Evolutionary conservation across 257 asterid genomes (phyloP).

Genomic region (Nicotiana paniculata): DNA sequence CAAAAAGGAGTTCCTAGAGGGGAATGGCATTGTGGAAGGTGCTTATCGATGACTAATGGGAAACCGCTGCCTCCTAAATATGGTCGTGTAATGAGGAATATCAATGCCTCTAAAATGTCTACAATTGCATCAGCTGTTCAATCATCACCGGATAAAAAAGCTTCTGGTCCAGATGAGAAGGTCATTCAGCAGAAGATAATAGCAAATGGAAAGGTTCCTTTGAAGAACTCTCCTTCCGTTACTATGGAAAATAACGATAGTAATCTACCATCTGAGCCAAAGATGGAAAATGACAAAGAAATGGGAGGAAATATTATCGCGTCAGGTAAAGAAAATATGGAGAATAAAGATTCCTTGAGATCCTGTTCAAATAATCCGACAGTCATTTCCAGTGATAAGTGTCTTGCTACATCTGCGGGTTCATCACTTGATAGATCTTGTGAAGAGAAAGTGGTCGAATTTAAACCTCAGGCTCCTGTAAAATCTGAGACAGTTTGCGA

Average conservation of each 20-base stretch:
- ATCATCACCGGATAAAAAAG: conserved; percentile 39
- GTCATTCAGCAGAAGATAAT: conserved; percentile 31
- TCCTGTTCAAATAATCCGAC: conserved; percentile 26
- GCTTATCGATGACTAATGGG: conserved; percentile 82
- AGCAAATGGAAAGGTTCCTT: conserved; percentile 40
- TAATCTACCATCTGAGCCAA: conserved; percentile 28
- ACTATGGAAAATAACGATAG: conserved; percentile 21
- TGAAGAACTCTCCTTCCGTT: conserved; percentile 33
- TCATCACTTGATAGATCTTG: conserved; percentile 20
- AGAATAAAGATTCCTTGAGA: conserved; percentile 31
- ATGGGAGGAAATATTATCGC: conserved; percentile 30
- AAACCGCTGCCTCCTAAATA: conserved; percentile 95
- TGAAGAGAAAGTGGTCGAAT: conserved; percentile 31
- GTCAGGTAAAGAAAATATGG: conserved; percentile 30
- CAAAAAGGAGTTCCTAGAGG: conserved; percentile 73
- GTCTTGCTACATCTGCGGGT: conserved; percentile 29
- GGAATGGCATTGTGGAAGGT: conserved; percentile 96
- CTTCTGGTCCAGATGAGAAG: conserved; percentile 44
- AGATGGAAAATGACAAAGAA: conserved; percentile 25
- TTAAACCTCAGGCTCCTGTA: conserved; percentile 25
- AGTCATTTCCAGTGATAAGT: conserved; percentile 25
- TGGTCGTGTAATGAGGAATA: conserved; percentile 94
- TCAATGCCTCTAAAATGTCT: conserved; percentile 38
- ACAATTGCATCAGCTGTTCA: conserved; percentile 35
- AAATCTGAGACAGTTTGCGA: conserved; percentile 17